A percentile compares a stretch with the other conserved stretches of the same genome.
Evolutionary conservation across 2,329 filamentous ascomycete species (phyloP).

Genomic region (Venturia carpophila): DNA sequence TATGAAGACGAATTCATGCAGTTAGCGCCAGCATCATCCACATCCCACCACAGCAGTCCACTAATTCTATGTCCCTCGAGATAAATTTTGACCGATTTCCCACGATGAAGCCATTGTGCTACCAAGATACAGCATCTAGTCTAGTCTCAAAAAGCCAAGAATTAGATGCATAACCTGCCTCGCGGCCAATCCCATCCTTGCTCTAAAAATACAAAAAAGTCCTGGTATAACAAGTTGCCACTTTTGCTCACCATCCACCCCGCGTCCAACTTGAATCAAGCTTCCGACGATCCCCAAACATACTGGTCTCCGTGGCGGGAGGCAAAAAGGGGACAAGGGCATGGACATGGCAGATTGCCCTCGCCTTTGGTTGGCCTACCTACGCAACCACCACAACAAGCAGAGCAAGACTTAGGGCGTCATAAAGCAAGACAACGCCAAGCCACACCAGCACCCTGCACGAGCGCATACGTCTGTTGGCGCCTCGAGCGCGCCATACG

Average conservation of each 20-base stretch:
- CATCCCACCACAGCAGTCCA: background rate
- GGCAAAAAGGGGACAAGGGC: background rate
- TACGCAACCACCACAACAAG: background rate
- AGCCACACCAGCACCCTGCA: too few relatives aligned
- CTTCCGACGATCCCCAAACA: background rate
- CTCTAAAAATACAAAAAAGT: background rate
- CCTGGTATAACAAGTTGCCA: background rate
- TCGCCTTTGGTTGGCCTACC: background rate
- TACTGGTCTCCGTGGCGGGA: background rate
- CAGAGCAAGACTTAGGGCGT: too few relatives aligned
- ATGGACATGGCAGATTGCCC: background rate
- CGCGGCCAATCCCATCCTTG: background rate
- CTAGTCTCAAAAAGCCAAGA: slow-evolving; percentile 4
- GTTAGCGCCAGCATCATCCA: slow-evolving; percentile 5
- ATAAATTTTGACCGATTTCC: too few relatives aligned
- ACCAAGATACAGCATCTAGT: too few relatives aligned
- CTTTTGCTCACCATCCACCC: background rate
- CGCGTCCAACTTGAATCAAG: background rate
- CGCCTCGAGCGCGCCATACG: too few relatives aligned
- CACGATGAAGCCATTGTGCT: too few relatives aligned
- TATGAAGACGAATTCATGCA: background rate
- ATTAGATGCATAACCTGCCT: background rate
- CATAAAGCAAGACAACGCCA: too few relatives aligned
- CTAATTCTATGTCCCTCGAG: too few relatives aligned
- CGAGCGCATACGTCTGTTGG: too few relatives aligned